Percentiles rank a stretch among this genome's conserved stretches.
Conservation (phyloP, 1,139 yeast genomes). For the Candida tropicalis region DNA sequence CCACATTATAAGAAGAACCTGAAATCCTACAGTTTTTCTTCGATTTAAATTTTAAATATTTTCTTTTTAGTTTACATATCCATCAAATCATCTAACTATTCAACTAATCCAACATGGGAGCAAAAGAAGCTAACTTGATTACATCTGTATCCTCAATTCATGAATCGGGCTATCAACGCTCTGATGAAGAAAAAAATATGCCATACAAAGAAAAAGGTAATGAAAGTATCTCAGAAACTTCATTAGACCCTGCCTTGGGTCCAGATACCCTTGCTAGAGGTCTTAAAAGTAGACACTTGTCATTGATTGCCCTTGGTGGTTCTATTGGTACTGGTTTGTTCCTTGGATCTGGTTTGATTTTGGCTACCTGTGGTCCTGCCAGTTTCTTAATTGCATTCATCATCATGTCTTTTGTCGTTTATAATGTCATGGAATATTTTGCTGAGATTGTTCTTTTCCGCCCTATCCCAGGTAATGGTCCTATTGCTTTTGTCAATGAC, state of each 20-base stretch:
- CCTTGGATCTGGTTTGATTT: constrained; percentile 51
- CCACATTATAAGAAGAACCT: too few species aligned
- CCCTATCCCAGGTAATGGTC: constrained; percentile 52
- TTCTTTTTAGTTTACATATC: too few species aligned
- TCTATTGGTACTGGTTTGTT: constrained; percentile 47
- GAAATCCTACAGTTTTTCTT: too few species aligned
- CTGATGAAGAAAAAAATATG: background rate
- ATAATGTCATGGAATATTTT: constrained; percentile 57
- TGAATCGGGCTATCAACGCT: background rate
- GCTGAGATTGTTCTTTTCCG: constrained; percentile 65
- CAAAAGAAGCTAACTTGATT: background rate
- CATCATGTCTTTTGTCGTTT: constrained; percentile 54
- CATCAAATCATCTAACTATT: too few species aligned
- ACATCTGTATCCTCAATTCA: constrained; percentile 1
- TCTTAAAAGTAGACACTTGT: constrained; percentile 40
- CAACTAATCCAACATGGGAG: background rate
- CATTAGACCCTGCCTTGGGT: background rate
- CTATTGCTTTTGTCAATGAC: constrained; percentile 40
- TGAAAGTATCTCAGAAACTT: background rate
- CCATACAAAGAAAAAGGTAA: background rate
- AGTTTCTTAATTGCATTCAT: constrained; percentile 49
- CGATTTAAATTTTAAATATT: too few species aligned
- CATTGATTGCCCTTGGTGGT: constrained; percentile 42
- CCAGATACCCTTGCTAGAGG: constrained; percentile 34
- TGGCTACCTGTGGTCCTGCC: constrained; percentile 54